Evolutionary conservation across 2,329 filamentous ascomycete genomes (phyloP).

Genomic region (Fusarium humuli): DNA sequence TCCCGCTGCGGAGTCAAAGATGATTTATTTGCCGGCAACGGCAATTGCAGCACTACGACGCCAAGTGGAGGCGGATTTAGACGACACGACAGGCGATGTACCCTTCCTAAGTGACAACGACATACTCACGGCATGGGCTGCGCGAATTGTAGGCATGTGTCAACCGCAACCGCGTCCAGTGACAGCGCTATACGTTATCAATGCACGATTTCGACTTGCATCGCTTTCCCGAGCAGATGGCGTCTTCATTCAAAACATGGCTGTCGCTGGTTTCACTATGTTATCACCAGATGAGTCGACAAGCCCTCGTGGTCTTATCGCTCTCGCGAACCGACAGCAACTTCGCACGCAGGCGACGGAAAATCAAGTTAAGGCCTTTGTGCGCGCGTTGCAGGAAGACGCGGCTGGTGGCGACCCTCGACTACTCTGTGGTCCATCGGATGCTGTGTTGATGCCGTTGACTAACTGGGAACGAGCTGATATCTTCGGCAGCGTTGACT

Average conservation of each 20-base stretch:
- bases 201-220: neutral
- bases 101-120: neutral
- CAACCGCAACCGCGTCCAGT: neutral
- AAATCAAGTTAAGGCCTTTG: neutral
- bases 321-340: neutral
- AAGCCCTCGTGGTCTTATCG: neutral
- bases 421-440: neutral
- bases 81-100: neutral
- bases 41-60: neutral
- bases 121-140: neutral
- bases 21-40: neutral
- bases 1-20: neutral
- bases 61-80: neutral
- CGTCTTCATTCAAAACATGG: neutral
- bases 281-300: neutral
- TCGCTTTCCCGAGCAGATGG: neutral
- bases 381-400: neutral
- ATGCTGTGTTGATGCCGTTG: neutral
- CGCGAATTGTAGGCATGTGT: neutral
- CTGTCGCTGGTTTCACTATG: neutral
- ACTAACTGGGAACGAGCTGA: neutral
- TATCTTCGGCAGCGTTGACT: neutral
- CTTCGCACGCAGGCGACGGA: neutral
- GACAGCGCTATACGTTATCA: neutral
- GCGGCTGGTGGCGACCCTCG: neutral